A percentile compares a stretch with the other conserved stretches of the same genome.
Conservation (phyloP, 768 basidiomycete genomes). For the Cytidiella melzeri region DNA sequence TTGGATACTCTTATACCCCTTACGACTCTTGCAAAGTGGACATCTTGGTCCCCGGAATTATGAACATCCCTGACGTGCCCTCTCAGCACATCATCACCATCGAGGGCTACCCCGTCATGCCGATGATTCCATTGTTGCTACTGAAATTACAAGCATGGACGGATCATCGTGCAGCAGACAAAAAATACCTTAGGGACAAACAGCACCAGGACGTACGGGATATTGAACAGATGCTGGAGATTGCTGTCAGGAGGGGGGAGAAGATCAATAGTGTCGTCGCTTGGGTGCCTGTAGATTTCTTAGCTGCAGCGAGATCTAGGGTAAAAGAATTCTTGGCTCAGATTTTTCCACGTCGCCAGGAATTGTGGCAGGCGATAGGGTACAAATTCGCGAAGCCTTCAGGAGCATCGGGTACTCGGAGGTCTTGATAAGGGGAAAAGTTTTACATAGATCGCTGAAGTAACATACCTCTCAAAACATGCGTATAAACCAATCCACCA, state of each 20-base stretch:
- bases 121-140: slow-evolving; percentile 22
- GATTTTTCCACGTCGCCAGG: not conserved
- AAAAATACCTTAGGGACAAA: slow-evolving; percentile 29
- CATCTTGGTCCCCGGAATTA: slow-evolving; percentile 22
- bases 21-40: slow-evolving; percentile 15
- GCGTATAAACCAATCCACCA: too few species aligned
- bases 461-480: too few species aligned
- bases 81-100: slow-evolving; percentile 4
- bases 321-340: not conserved
- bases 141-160: slow-evolving; percentile 27
- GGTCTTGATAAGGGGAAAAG: too few species aligned
- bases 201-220: slow-evolving; percentile 34
- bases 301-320: not conserved
- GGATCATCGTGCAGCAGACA: slow-evolving; percentile 24
- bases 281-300: not conserved
- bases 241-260: slow-evolving; percentile 1
- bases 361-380: not conserved
- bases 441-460: too few species aligned
- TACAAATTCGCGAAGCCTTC: too few species aligned
- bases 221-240: slow-evolving; percentile 18
- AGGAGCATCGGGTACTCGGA: too few species aligned
- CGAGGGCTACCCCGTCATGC: slow-evolving; percentile 22
- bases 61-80: slow-evolving; percentile 22
- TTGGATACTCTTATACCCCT: not conserved
- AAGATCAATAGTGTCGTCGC: not conserved